Evolutionary conservation across 2,329 filamentous ascomycete species (phyloP).

Genomic region (Cladosporium phlei): DNA sequence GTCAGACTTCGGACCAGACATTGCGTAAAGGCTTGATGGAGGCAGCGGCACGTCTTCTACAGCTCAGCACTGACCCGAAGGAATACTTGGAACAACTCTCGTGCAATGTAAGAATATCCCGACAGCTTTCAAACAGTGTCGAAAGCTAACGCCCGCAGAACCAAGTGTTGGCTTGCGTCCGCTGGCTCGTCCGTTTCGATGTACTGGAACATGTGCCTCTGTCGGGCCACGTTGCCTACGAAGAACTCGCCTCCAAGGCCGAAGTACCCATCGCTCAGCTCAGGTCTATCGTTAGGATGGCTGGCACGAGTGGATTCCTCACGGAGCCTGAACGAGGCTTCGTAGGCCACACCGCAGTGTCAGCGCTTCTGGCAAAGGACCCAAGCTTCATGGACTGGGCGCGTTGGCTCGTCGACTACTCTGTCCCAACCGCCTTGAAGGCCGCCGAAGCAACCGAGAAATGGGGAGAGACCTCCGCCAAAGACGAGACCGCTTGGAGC

Average conservation of each 20-base stretch:
- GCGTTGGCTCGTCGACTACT: slow-evolving; percentile 18
- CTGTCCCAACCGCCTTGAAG: slow-evolving; percentile 19
- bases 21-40: slow-evolving; percentile 13
- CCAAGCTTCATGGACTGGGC: slow-evolving; percentile 19
- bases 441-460: slow-evolving; percentile 19
- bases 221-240: background rate
- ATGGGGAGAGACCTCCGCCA: slow-evolving; percentile 21
- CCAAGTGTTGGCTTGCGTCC: background rate
- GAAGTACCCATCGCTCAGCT: background rate
- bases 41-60: slow-evolving; percentile 18
- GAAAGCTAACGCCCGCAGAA: background rate
- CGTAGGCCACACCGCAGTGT: slow-evolving; percentile 16
- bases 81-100: slow-evolving; percentile 20
- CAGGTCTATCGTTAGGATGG: background rate
- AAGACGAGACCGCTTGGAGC: slow-evolving; percentile 22
- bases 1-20: background rate
- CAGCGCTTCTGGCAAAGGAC: slow-evolving; percentile 17
- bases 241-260: background rate
- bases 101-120: slow-evolving; percentile 17
- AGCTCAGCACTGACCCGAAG: slow-evolving; percentile 17
- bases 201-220: background rate
- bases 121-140: background rate
- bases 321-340: background rate
- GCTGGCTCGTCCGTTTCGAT: background rate
- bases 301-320: background rate